phyloP scores from a whole-genome alignment of 495 filamentous ascomycete species.

The Geopyxis carbonaria region DNA sequence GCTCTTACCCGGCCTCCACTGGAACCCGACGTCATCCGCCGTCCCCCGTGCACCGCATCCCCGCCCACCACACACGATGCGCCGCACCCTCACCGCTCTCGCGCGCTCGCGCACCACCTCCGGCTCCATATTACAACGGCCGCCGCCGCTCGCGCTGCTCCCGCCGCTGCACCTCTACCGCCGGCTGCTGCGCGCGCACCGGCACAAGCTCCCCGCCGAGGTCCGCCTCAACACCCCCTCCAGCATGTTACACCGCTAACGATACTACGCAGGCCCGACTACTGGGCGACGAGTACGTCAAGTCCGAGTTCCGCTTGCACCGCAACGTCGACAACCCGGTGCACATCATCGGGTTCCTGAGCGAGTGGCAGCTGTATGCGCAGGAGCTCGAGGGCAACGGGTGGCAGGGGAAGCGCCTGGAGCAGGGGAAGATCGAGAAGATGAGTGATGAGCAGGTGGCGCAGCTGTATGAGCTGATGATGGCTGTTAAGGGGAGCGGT shows the following conservation, averaged over 20 bases:
- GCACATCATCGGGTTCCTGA: slow-evolving; percentile 88
- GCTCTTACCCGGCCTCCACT: no score
- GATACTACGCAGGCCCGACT: no score
- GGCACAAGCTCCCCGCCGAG: slow-evolving; percentile 52
- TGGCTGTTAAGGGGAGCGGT: slow-evolving; percentile 37
- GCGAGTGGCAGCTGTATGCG: slow-evolving; percentile 89
- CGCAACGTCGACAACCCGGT: slow-evolving; percentile 70
- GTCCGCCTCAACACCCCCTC: slow-evolving; percentile 37
- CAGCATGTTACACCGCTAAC: not conserved
- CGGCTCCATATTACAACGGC: slow-evolving; percentile 10
- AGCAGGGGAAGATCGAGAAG: slow-evolving; percentile 60
- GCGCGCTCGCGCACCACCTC: not conserved
- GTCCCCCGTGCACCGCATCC: no score
- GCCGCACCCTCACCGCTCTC: not conserved
- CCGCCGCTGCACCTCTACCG: slow-evolving; percentile 86
- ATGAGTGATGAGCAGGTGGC: slow-evolving; percentile 94
- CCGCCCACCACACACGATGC: no score
- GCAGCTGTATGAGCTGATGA: slow-evolving; percentile 88
- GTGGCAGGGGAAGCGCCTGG: slow-evolving; percentile 65
- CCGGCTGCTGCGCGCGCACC: slow-evolving; percentile 68
- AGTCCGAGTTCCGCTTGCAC: slow-evolving; percentile 76
- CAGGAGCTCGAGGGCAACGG: slow-evolving; percentile 73
- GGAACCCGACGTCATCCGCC: no score
- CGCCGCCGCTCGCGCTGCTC: slow-evolving; percentile 56
- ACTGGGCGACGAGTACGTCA: slow-evolving; percentile 80